These are phyloP conservation scores for Nepenthes alata DNA, from an alignment of 179 eudicot genomes.

Conservation along the genomic window DNA sequence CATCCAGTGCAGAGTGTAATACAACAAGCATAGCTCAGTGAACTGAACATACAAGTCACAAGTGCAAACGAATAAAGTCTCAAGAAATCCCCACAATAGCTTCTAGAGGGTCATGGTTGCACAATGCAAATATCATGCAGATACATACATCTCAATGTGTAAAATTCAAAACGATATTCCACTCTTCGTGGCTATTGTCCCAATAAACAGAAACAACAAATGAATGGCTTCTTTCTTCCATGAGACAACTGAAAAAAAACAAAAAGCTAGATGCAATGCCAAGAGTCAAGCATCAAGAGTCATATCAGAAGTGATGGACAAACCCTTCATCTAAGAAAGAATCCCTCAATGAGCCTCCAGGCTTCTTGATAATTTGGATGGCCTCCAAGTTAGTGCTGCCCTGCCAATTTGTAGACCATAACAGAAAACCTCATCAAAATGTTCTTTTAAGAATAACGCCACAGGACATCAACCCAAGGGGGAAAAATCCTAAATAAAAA, in stretches of 20 bases:
- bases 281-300: not conserved
- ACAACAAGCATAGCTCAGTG: too few species aligned
- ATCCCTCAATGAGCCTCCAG: constrained; percentile 84
- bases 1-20: too few species aligned
- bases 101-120: not conserved
- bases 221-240: too few species aligned
- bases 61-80: too few species aligned
- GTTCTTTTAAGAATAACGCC: too few species aligned
- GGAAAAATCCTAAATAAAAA: too few species aligned
- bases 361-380: constrained; percentile 84
- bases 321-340: constrained; percentile 89
- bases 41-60: too few species aligned
- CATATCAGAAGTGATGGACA: not conserved
- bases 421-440: not conserved
- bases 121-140: not conserved
- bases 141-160: not conserved
- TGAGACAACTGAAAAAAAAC: not conserved
- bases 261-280: not conserved
- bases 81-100: not conserved
- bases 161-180: not conserved
- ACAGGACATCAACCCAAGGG: too few species aligned
- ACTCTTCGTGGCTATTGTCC: too few species aligned
- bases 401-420: constrained; percentile 30
- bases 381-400: constrained; percentile 90
- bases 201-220: too few species aligned